A percentile compares a stretch with the other conserved stretches of the same genome.
Conservation (phyloP, 1,284 basidiomycete genomes). For the Mycocalia duriaeana region DNA sequence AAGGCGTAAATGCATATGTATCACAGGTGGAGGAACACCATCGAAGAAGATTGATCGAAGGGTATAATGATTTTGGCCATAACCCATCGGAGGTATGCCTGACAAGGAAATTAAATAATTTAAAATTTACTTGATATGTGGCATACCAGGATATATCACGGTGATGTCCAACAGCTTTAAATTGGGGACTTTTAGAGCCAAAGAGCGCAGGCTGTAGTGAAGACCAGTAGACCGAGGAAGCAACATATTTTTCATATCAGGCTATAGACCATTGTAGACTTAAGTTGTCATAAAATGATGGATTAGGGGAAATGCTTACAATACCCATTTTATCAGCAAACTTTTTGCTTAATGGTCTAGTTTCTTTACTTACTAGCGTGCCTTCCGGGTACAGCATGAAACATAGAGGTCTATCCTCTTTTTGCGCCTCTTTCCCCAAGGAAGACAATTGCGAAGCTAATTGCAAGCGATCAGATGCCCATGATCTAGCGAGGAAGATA, state of each 20-base stretch:
- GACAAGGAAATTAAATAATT: slow-evolving; percentile 9
- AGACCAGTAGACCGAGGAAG: slow-evolving; percentile 90
- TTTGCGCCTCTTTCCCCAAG: slow-evolving; percentile 55
- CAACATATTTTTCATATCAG: slow-evolving; percentile 75
- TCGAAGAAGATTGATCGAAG: slow-evolving; percentile 85
- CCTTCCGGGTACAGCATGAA: slow-evolving; percentile 92
- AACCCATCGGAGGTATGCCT: slow-evolving; percentile 67
- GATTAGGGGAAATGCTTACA: no score
- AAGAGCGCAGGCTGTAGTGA: slow-evolving; percentile 78
- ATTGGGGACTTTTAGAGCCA: slow-evolving; percentile 72
- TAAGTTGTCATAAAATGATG: no score
- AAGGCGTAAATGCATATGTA: slow-evolving; percentile 83
- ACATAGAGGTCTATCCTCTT: slow-evolving; percentile 67
- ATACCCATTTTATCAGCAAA: slow-evolving; percentile 81
- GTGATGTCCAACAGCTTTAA: slow-evolving; percentile 87
- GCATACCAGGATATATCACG: slow-evolving; percentile 79
- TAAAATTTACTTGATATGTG: not conserved
- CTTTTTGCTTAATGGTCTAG: slow-evolving; percentile 76
- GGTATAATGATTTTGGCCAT: slow-evolving; percentile 85
- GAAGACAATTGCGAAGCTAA: slow-evolving; percentile 56
- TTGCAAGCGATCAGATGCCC: slow-evolving; percentile 74
- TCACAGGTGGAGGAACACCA: slow-evolving; percentile 76
- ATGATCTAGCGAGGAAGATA: slow-evolving; percentile 78
- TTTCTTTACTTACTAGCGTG: slow-evolving; percentile 81
- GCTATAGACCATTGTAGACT: no score